These are phyloP conservation scores for Testicularia cyperi DNA, from an alignment of 1,284 basidiomycete species.

Conservation along the genomic window DNA sequence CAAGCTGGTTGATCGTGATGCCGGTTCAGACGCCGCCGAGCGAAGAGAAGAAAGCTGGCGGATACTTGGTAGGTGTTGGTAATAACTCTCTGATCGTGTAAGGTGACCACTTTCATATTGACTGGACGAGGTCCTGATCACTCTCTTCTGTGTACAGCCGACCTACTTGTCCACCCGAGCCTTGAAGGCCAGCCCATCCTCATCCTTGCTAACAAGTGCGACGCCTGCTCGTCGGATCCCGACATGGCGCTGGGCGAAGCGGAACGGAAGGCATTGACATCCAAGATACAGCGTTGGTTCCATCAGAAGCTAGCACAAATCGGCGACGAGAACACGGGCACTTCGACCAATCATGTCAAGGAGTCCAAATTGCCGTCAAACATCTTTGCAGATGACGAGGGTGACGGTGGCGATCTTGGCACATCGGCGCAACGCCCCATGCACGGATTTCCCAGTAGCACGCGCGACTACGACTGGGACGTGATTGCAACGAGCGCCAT, in stretches of 20 bases:
- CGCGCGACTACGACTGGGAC: slow-evolving; percentile 31
- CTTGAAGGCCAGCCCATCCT: slow-evolving; percentile 25
- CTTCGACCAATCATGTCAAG: too few relatives aligned
- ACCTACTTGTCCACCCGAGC: slow-evolving; percentile 24
- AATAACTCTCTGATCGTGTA: too few relatives aligned
- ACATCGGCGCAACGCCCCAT: too few relatives aligned
- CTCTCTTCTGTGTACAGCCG: slow-evolving; percentile 1
- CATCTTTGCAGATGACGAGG: slow-evolving; percentile 26
- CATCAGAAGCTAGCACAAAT: slow-evolving; percentile 13
- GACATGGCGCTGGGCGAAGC: too few relatives aligned
- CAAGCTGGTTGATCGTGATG: not conserved
- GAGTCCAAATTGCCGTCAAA: too few relatives aligned
- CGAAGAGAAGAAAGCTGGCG: not conserved
- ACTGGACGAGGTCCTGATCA: too few relatives aligned
- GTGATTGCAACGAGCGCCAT: slow-evolving; percentile 21
- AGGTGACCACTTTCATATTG: too few relatives aligned
- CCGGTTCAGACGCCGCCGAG: not conserved
- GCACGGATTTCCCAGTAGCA: too few relatives aligned
- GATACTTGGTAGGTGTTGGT: slow-evolving; percentile 10
- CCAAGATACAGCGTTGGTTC: slow-evolving; percentile 23
- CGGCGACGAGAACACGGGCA: slow-evolving; percentile 12
- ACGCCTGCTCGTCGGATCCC: slow-evolving; percentile 9
- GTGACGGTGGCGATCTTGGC: slow-evolving; percentile 5
- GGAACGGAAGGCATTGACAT: too few relatives aligned
- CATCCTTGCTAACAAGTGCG: slow-evolving; percentile 22